Evolutionary conservation across 371 early-diverging fungal genomes (phyloP).

Genomic region (Mortierella sp.): DNA sequence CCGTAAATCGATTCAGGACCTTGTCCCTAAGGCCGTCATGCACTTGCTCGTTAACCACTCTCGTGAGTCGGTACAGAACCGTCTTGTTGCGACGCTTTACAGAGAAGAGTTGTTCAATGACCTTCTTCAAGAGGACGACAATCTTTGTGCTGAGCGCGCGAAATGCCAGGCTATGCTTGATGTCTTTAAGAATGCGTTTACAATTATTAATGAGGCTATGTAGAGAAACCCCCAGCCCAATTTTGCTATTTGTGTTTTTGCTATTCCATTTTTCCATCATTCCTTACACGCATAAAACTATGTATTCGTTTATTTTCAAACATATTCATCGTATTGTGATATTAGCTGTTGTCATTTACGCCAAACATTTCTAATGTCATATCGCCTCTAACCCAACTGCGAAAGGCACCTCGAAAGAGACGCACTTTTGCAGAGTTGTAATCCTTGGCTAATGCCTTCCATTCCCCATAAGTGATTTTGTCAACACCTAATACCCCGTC

Average conservation of each 20-base stretch:
- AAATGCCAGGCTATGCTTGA: constrained; percentile 84
- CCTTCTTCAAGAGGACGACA: constrained; percentile 84
- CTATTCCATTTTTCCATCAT: constrained; percentile 7
- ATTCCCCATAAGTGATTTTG: constrained; percentile 57
- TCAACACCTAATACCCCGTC: neutral
- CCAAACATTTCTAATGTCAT: constrained; percentile 55
- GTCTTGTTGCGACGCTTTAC: constrained; percentile 88
- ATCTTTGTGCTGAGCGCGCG: constrained; percentile 78
- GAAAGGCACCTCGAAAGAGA: constrained; percentile 63
- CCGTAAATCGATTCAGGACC: constrained; percentile 86
- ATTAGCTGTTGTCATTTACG: constrained; percentile 11
- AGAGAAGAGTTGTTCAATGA: constrained; percentile 79
- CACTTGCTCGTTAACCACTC: constrained; percentile 84
- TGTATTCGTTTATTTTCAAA: neutral
- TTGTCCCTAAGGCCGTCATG: constrained; percentile 96
- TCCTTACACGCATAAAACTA: constrained; percentile 25
- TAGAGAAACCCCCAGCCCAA: constrained; percentile 45
- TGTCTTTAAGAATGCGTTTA: constrained; percentile 83
- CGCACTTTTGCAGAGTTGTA: constrained; percentile 62
- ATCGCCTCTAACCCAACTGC: constrained; percentile 68
- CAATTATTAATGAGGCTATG: constrained; percentile 79
- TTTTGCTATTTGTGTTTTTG: constrained; percentile 3
- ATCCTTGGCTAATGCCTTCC: constrained; percentile 57
- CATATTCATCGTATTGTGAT: neutral
- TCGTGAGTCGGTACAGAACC: constrained; percentile 83